A percentile compares a stretch with the other conserved stretches of the same genome.
phyloP scores from a whole-genome alignment of 2,329 filamentous ascomycete genomes.

The Aspergillus neoniger region DNA sequence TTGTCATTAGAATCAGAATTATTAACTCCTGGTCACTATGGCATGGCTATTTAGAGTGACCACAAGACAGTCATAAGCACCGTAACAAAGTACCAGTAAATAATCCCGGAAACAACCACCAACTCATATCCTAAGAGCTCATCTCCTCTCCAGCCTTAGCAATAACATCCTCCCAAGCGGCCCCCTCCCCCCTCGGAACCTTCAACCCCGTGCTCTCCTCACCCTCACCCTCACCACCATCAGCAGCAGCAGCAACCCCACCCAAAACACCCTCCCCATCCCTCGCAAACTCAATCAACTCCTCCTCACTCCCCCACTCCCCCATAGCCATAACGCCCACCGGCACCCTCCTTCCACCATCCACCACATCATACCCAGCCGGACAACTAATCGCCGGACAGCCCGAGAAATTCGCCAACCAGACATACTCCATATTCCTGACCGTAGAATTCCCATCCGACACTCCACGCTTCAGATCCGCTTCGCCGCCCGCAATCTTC shows the following conservation, averaged over 20 bases:
- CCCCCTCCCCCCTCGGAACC: slow-evolving; percentile 29
- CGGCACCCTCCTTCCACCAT: slow-evolving; percentile 38
- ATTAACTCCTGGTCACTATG: neutral
- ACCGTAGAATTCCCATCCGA: slow-evolving; percentile 72
- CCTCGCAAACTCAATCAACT: slow-evolving; percentile 54
- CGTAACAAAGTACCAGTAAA: too few species aligned
- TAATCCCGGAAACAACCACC: neutral
- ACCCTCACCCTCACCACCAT: slow-evolving; percentile 2
- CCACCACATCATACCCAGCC: slow-evolving; percentile 64
- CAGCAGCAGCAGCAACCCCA: slow-evolving; percentile 20
- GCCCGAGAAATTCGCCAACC: slow-evolving; percentile 79
- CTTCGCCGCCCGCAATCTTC: slow-evolving; percentile 58
- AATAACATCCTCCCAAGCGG: slow-evolving; percentile 44
- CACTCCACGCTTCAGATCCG: slow-evolving; percentile 64
- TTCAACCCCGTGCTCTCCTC: slow-evolving; percentile 24
- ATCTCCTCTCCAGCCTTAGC: slow-evolving; percentile 22
- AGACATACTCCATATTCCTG: slow-evolving; percentile 82
- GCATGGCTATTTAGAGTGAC: too few species aligned
- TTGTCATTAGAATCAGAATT: neutral
- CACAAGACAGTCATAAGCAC: too few species aligned
- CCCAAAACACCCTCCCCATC: slow-evolving; percentile 54
- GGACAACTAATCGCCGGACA: slow-evolving; percentile 75
- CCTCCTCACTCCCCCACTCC: slow-evolving; percentile 58
- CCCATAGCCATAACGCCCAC: slow-evolving; percentile 58
- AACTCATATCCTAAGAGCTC: neutral